Evolutionary conservation across 495 filamentous ascomycete species (phyloP), one percentile per base, ranked within the genome.

Genomic region (Aspergillus taichungensis): DNA sequence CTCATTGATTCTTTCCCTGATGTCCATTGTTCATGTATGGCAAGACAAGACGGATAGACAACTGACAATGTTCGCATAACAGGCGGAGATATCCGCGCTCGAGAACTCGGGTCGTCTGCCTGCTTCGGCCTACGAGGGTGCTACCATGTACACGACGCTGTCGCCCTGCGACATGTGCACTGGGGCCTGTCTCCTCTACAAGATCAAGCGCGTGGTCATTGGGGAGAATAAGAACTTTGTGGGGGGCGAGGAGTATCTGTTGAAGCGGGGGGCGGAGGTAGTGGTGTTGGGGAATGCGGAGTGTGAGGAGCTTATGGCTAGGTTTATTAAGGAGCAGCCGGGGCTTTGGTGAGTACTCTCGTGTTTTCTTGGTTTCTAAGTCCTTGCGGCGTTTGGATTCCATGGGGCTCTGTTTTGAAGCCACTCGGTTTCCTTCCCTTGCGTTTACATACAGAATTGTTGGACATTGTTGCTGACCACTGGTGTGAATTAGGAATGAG

Each of bases 91-190:
- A 40, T 79, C 87, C 8, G 79, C 84, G 8, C 73, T 94, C 34
- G 83, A 88, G 46, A 83, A 84, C 61, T 82, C 85, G 0, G 87
- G 87, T 33, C 81, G 85, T 42, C 75, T 89, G 33, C 79, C 83
- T 32, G 84, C 82, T 9, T 75, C 74, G 1, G 76, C 77, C 13
- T 92, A 90, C 63, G 65, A 72, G 52, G 83, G 84, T 34, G 71
- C 79, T 34, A 92, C 87, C 5, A 88, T 92, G 82, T 92, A 87
- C 63, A 92, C 87, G 7, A 91, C 88, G 2, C 68, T 94, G 5
- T 90, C 87, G 10, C 88, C 86, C 0, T 94, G 88, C 59, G 82
- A 89, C 59, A 92, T 92, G 87, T 91, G 85, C 72, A 83, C 87
- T 10, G 87, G 87, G 18, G 87, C 87, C 4, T 87, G 84, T 53